A percentile compares a stretch with the other conserved stretches of the same genome.
Conservation (phyloP, 495 filamentous ascomycete genomes). For the Chaetomium tenue region DNA sequence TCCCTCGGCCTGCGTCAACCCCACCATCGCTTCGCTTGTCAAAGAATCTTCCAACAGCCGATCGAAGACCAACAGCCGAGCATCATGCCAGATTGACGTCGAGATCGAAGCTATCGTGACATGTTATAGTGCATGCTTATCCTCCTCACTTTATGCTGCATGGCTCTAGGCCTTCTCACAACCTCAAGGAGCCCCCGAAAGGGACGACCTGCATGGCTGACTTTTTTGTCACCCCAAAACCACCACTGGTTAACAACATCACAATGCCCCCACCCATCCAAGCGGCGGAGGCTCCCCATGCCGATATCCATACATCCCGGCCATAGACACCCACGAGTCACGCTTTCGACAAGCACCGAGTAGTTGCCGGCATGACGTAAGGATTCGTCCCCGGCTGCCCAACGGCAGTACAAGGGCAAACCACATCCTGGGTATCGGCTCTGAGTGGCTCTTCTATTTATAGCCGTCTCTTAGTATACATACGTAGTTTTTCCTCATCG, state of each 20-base stretch:
- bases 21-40: background rate
- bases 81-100: background rate
- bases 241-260: background rate
- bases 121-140: background rate
- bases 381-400: background rate
- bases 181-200: too few species aligned
- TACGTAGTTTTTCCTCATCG: constrained; percentile 5
- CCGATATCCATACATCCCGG: background rate
- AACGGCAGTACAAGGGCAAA: constrained; percentile 4
- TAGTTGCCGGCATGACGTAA: background rate
- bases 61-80: background rate
- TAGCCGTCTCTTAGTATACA: background rate
- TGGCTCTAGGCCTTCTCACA: background rate
- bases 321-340: background rate
- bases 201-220: too few species aligned
- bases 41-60: background rate
- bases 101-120: background rate
- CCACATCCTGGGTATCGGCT: constrained; percentile 11
- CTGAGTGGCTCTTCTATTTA: constrained; percentile 12
- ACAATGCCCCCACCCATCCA: background rate
- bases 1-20: background rate
- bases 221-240: background rate
- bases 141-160: background rate
- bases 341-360: background rate
- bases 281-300: background rate